A percentile compares a stretch with the other conserved stretches of the same genome.
These are phyloP conservation scores for Alternaria sp. DNA, from an alignment of 2,329 filamentous ascomycete species.

Conservation along the genomic window DNA sequence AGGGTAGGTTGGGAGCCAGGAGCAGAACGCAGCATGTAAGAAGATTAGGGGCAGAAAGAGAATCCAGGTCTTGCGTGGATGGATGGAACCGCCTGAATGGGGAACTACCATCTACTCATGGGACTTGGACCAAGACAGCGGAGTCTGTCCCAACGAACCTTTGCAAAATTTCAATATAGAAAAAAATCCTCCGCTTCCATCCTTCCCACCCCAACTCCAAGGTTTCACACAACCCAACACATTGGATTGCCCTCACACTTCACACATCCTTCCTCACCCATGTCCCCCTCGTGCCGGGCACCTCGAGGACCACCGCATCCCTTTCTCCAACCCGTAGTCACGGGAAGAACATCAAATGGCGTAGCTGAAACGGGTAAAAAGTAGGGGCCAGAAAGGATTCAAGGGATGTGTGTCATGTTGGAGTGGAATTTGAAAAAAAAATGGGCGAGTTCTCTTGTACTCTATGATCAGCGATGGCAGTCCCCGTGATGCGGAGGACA, in stretches of 20 bases:
- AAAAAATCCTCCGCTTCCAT: neutral
- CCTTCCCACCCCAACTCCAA: neutral
- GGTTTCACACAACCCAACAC: slow-evolving; percentile 1
- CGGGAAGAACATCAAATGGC: slow-evolving; percentile 6
- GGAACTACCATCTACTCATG: neutral
- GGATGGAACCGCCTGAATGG: neutral
- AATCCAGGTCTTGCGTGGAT: neutral
- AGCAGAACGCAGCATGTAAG: neutral
- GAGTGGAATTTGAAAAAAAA: neutral
- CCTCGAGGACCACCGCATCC: slow-evolving; percentile 3
- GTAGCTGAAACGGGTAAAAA: neutral
- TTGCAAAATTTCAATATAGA: neutral
- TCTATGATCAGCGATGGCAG: neutral
- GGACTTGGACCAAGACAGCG: neutral
- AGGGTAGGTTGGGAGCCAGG: neutral
- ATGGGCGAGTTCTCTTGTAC: neutral
- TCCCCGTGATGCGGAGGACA: neutral
- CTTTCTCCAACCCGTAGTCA: slow-evolving; percentile 1
- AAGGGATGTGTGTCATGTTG: neutral
- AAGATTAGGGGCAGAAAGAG: neutral
- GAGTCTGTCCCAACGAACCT: neutral
- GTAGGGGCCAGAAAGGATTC: neutral
- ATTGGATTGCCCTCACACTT: neutral
- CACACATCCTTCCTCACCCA: neutral
- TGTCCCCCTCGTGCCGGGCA: neutral